Evolutionary conservation across 441 rosid genomes (phyloP).

Genomic region (Erysimum pusillum): DNA sequence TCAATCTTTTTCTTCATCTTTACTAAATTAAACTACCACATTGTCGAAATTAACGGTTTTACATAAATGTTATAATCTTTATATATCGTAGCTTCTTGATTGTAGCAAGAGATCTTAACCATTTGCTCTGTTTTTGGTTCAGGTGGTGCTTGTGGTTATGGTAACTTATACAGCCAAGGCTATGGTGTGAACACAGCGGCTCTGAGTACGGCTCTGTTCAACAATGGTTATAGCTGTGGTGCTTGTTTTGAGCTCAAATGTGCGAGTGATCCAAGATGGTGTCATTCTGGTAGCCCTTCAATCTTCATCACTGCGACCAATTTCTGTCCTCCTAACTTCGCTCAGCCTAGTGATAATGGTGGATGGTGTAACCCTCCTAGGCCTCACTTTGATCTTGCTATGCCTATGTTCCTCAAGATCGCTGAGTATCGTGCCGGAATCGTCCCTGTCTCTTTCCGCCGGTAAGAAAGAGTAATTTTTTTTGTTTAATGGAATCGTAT

Average conservation of each 20-base stretch:
- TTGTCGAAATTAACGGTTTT: slow-evolving; percentile 5
- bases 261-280: slow-evolving; percentile 52
- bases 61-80: background rate
- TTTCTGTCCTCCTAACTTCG: slow-evolving; percentile 46
- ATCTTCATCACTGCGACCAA: slow-evolving; percentile 53
- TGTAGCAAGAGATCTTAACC: background rate
- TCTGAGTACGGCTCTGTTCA: slow-evolving; percentile 50
- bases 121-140: slow-evolving; percentile 19
- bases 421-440: slow-evolving; percentile 61
- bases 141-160: slow-evolving; percentile 56
- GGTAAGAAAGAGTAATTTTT: slow-evolving; percentile 38
- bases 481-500: background rate
- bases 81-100: background rate
- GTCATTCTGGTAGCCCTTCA: slow-evolving; percentile 52
- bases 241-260: slow-evolving; percentile 56
- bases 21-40: slow-evolving; percentile 22
- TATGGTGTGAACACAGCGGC: slow-evolving; percentile 55
- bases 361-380: slow-evolving; percentile 66
- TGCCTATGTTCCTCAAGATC: slow-evolving; percentile 63
- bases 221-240: slow-evolving; percentile 51
- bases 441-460: slow-evolving; percentile 59
- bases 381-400: slow-evolving; percentile 58
- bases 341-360: slow-evolving; percentile 52
- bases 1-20: background rate
- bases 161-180: slow-evolving; percentile 53